These are phyloP conservation scores for Colletotrichum neosansevieriae DNA, from an alignment of 2,329 filamentous ascomycete genomes.

Conservation along the genomic window DNA sequence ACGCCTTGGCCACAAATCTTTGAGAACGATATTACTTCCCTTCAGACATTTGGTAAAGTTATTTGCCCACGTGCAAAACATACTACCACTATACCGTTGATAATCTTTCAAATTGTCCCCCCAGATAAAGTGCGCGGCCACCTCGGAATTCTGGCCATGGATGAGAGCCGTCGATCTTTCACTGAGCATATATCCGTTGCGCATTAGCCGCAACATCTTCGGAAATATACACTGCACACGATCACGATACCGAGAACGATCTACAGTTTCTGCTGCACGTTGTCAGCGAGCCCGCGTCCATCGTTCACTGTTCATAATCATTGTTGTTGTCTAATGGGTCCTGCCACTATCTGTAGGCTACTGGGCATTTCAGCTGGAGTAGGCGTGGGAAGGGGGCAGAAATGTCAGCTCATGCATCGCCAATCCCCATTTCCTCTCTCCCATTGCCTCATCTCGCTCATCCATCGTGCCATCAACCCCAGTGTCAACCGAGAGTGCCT, in stretches of 20 bases:
- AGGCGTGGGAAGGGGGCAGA: neutral
- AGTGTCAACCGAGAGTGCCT: constrained; percentile 19
- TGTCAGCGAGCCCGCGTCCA: too few relatives aligned
- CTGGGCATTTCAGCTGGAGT: neutral
- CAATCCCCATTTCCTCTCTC: constrained; percentile 21
- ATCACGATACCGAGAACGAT: too few relatives aligned
- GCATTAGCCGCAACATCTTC: neutral
- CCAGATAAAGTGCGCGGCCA: constrained; percentile 6
- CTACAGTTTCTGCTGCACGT: too few relatives aligned
- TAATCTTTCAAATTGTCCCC: constrained; percentile 16
- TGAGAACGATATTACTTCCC: too few relatives aligned
- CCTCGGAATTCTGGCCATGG: neutral
- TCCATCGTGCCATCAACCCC: constrained; percentile 26
- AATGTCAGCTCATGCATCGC: constrained; percentile 14
- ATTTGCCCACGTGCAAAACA: too few relatives aligned
- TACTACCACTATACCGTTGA: neutral
- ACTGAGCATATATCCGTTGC: neutral
- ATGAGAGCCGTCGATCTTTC: neutral
- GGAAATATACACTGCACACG: neutral
- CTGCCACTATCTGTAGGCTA: neutral
- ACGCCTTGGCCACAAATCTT: too few relatives aligned
- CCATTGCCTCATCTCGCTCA: constrained; percentile 27
- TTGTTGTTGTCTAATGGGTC: neutral
- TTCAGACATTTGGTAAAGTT: too few relatives aligned
- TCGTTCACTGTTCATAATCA: neutral